These are phyloP conservation scores for Exsudoporus floridanus DNA, from an alignment of 1,284 basidiomycete genomes.

Conservation along the genomic window DNA sequence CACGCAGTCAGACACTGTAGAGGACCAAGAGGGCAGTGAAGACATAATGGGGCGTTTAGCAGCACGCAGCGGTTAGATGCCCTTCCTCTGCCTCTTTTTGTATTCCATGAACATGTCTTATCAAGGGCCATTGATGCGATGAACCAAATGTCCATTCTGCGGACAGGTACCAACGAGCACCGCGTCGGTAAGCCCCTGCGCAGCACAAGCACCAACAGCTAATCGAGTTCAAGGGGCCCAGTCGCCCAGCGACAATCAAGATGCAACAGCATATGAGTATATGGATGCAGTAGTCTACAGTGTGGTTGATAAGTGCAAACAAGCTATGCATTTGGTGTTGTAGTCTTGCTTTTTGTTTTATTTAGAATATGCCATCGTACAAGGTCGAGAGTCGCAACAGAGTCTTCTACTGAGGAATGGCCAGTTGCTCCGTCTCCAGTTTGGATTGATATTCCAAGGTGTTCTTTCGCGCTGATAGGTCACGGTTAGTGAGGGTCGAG, in stretches of 20 bases:
- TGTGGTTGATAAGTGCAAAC: background rate
- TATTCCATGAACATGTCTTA: conserved; percentile 13
- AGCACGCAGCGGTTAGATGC: conserved; percentile 58
- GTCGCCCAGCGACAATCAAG: background rate
- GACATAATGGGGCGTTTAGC: conserved; percentile 75
- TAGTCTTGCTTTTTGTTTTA: conserved; percentile 37
- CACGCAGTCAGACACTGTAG: conserved; percentile 75
- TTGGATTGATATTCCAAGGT: conserved; percentile 77
- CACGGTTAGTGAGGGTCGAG: background rate
- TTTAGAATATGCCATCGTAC: conserved; percentile 73
- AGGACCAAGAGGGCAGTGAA: conserved; percentile 79
- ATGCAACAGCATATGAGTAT: background rate
- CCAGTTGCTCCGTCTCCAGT: conserved; percentile 68
- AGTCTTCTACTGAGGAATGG: conserved; percentile 85
- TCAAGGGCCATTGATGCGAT: conserved; percentile 34
- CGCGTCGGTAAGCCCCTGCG: background rate
- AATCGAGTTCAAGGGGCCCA: background rate
- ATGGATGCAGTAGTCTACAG: background rate
- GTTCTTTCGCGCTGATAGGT: conserved; percentile 65
- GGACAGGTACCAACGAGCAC: background rate
- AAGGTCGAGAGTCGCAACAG: conserved; percentile 79
- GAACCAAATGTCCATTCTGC: conserved; percentile 8
- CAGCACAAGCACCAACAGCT: background rate
- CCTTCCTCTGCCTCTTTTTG: conserved; percentile 1
- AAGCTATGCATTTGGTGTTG: conserved; percentile 17